Evolutionary conservation across 2,329 filamentous ascomycete species (phyloP).

Genomic region (Phaeoacremonium minimum): DNA sequence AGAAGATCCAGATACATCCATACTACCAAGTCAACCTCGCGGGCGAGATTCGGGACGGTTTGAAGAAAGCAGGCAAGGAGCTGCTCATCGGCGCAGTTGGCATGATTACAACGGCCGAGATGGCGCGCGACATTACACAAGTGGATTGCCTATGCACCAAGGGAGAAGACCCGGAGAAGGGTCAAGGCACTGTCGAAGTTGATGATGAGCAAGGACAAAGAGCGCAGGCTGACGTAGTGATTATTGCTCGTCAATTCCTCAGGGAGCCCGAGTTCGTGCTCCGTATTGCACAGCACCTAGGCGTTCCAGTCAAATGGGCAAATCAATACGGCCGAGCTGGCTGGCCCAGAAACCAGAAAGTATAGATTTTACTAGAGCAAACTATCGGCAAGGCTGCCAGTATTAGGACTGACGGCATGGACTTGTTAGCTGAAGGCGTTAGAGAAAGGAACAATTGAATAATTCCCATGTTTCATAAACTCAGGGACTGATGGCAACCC

Average conservation of each 20-base stretch:
- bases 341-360: slow-evolving; percentile 11
- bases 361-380: too few species aligned
- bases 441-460: too few species aligned
- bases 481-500: too few species aligned
- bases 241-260: slow-evolving; percentile 73
- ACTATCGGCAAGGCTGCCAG: too few species aligned
- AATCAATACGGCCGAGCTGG: slow-evolving; percentile 53
- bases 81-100: slow-evolving; percentile 74
- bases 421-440: too few species aligned
- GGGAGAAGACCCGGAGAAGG: slow-evolving; percentile 34
- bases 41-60: slow-evolving; percentile 62
- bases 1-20: slow-evolving; percentile 57
- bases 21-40: slow-evolving; percentile 75
- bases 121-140: slow-evolving; percentile 58
- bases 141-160: slow-evolving; percentile 22
- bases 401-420: too few species aligned
- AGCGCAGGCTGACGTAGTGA: slow-evolving; percentile 62
- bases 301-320: slow-evolving; percentile 66
- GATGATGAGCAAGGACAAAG: slow-evolving; percentile 34
- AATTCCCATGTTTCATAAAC: too few species aligned
- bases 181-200: slow-evolving; percentile 14
- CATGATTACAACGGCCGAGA: slow-evolving; percentile 62
- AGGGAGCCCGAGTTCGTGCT: slow-evolving; percentile 78
- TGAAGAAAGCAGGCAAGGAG: slow-evolving; percentile 41
- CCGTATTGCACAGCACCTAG: slow-evolving; percentile 67